These are phyloP conservation scores for Diaporthe citrichinensis DNA, from an alignment of 2,329 filamentous ascomycete species.

Conservation along the genomic window DNA sequence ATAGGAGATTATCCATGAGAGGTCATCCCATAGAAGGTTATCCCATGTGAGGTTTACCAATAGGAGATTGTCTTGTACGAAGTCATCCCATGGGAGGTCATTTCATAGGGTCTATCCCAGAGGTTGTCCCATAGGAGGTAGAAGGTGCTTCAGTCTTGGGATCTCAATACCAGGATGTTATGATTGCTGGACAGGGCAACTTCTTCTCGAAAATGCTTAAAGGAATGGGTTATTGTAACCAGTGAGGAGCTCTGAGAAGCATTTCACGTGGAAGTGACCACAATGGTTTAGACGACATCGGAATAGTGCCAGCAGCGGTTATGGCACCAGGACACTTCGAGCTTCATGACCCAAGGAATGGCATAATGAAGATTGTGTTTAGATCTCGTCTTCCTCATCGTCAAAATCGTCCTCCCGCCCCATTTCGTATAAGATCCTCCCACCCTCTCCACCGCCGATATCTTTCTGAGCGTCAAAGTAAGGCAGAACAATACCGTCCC, in stretches of 20 bases:
- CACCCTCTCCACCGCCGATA: slow-evolving; percentile 84
- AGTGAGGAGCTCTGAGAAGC: background rate
- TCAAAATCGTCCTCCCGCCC: slow-evolving; percentile 92
- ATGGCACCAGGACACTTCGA: background rate
- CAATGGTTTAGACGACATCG: background rate
- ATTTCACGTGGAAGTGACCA: background rate
- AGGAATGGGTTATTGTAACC: background rate
- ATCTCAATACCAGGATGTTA: background rate
- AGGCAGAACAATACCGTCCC: slow-evolving; percentile 91
- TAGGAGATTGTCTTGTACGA: no score
- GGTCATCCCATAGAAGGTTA: no score
- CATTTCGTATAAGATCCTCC: slow-evolving; percentile 96
- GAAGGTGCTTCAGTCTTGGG: background rate
- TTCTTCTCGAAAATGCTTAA: background rate
- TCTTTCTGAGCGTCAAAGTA: slow-evolving; percentile 97
- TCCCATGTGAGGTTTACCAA: no score
- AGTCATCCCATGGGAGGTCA: no score
- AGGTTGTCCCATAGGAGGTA: no score
- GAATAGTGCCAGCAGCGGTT: background rate
- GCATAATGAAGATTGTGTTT: slow-evolving; percentile 44
- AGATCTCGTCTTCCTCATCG: slow-evolving; percentile 83
- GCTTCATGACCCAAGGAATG: no score
- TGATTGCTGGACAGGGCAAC: background rate
- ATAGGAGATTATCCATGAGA: no score
- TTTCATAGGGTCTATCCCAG: no score